phyloP scores from a whole-genome alignment of 139 green algal species.

The Chlorella sp. region DNA sequence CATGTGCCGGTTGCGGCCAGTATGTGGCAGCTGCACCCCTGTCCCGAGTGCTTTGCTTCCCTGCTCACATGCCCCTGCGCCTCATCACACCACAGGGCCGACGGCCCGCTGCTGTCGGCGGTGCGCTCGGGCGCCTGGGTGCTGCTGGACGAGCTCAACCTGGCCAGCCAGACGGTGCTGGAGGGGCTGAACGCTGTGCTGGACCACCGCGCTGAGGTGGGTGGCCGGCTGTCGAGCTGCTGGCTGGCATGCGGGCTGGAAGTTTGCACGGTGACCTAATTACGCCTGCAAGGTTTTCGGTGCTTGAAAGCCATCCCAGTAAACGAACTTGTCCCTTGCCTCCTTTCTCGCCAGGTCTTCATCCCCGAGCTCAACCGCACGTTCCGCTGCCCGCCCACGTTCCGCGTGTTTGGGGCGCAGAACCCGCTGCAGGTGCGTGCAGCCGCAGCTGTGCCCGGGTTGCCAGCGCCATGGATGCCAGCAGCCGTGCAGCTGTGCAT shows the following conservation, averaged over 20 bases:
- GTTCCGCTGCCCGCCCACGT: constrained; percentile 75
- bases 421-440: constrained; percentile 81
- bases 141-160: constrained; percentile 99
- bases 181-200: constrained; percentile 97
- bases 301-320: neutral
- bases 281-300: no score
- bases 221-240: no score
- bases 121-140: constrained; percentile 93
- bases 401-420: constrained; percentile 92
- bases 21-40: neutral
- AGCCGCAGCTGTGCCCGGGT: no score
- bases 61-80: neutral
- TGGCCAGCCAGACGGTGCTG: constrained; percentile 92
- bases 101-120: constrained; percentile 93
- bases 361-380: constrained; percentile 90
- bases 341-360: constrained; percentile 68
- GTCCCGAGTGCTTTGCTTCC: neutral
- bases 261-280: neutral
- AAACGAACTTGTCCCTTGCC: neutral
- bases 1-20: neutral
- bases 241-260: neutral
- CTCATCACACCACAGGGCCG: constrained; percentile 54
- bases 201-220: constrained; percentile 88
- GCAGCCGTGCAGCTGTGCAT: no score
- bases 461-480: no score